Base-by-base conservation (phyloP, 352 stramenopile genomes). In the Phytophthora sp. region DNA sequence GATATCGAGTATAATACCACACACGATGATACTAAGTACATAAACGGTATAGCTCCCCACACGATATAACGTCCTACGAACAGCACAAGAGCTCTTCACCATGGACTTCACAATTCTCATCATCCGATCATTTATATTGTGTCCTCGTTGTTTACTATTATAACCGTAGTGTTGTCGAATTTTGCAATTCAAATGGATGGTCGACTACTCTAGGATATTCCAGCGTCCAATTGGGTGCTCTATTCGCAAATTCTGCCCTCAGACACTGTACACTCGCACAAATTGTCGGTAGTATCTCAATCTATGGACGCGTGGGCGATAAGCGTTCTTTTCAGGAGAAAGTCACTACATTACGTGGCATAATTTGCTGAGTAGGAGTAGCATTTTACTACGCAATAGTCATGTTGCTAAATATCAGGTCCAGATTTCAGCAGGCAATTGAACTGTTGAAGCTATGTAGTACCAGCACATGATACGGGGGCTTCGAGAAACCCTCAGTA, bases 121-220 rank as follows among this genome's bases (percentile, higher is more conserved):
- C 30, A 56, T n/a, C n/a, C n/a, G n/a, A n/a, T 74, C 7, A 61
- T 80, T 24, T 83, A 80, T 47, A n/a, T n/a, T n/a, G n/a, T n/a
- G n/a, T n/a, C n/a, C n/a, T n/a, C n/a, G n/a, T n/a, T n/a, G n/a
- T n/a, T n/a, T n/a, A n/a, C n/a, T n/a, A n/a, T n/a, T n/a, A n/a
- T n/a, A n/a, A n/a, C n/a, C n/a, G n/a, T n/a, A n/a, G n/a, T n/a
- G n/a, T n/a, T n/a, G n/a, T n/a, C n/a, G n/a, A n/a, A n/a, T n/a
- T n/a, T n/a, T n/a, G n/a, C n/a, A n/a, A n/a, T n/a, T n/a, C n/a
- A n/a, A n/a, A n/a, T n/a, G n/a, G n/a, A n/a, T n/a, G n/a, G n/a
- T n/a, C n/a, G n/a, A n/a, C n/a, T n/a, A n/a, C n/a, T n/a, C n/a
- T n/a, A n/a, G n/a, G 31, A 67, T 79, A 47, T 83, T 71, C 42